Conservation (phyloP, 805 yeast species). For the Diddensiella transvaalensis region DNA sequence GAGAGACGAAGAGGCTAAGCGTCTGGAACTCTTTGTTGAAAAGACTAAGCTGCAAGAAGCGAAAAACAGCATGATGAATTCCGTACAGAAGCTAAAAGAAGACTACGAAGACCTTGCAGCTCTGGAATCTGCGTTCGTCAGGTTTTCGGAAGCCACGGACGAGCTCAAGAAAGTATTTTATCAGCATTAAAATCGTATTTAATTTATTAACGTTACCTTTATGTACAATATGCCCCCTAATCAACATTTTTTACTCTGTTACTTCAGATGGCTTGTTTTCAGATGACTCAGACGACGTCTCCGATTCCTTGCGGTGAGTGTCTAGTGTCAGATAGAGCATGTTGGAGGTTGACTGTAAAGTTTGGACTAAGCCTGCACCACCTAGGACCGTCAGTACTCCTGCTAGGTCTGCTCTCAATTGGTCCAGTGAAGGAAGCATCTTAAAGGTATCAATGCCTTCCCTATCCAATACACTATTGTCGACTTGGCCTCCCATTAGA, state of each 20-base stretch:
- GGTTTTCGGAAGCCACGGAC: conserved; percentile 6
- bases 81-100: conserved; percentile 17
- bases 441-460: conserved; percentile 59
- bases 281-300: conserved; percentile 12
- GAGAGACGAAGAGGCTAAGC: conserved; percentile 25
- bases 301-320: conserved; percentile 48
- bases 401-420: conserved; percentile 75
- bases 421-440: conserved; percentile 65
- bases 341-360: conserved; percentile 68
- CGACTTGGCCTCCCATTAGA: conserved; percentile 82
- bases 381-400: conserved; percentile 80
- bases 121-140: conserved; percentile 12
- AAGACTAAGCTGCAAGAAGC: conserved; percentile 19
- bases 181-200: conserved; percentile 11
- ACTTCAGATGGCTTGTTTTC: neutral
- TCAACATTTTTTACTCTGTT: neutral
- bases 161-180: conserved; percentile 11
- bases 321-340: conserved; percentile 72
- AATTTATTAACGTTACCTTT: no score
- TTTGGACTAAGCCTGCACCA: conserved; percentile 84
- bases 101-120: conserved; percentile 19
- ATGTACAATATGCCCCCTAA: neutral
- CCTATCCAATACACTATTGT: conserved; percentile 51
- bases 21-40: conserved; percentile 23
- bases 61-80: conserved; percentile 12